phyloP scores from a whole-genome alignment of 805 yeast species.

The Kodamaea laetipori region DNA sequence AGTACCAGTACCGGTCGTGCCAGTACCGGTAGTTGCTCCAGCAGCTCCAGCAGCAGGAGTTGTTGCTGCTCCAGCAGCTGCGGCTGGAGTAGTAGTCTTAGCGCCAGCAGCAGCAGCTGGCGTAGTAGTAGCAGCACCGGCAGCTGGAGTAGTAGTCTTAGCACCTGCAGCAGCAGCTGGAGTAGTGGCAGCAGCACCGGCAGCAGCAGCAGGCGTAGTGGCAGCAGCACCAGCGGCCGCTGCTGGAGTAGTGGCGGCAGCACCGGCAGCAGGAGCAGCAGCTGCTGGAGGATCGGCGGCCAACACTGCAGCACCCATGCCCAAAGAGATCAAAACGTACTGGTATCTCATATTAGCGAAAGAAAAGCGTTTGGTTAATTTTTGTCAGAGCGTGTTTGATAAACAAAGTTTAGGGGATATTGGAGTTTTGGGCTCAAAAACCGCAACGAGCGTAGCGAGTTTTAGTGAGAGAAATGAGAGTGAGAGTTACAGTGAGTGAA shows the following conservation, averaged over 20 bases:
- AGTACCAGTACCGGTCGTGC: slow-evolving; percentile 9
- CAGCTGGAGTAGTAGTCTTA: slow-evolving; percentile 21
- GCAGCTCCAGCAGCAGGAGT: slow-evolving; percentile 14
- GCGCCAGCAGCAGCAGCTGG: slow-evolving; percentile 20
- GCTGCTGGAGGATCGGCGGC: slow-evolving; percentile 16
- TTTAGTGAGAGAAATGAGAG: no score
- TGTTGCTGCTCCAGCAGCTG: slow-evolving; percentile 17
- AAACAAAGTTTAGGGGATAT: slow-evolving; percentile 2
- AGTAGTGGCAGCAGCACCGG: slow-evolving; percentile 22
- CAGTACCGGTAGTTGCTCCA: slow-evolving; percentile 10
- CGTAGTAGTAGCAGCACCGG: slow-evolving; percentile 21
- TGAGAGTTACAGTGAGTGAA: no score
- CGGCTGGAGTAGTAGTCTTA: slow-evolving; percentile 17
- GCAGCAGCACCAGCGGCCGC: slow-evolving; percentile 11
- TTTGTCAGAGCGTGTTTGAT: background rate
- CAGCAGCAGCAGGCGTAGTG: slow-evolving; percentile 16
- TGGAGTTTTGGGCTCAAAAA: slow-evolving; percentile 2
- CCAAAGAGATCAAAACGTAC: slow-evolving; percentile 13
- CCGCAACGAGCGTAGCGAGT: no score
- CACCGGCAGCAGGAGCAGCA: slow-evolving; percentile 18
- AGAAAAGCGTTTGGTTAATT: background rate
- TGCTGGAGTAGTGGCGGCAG: slow-evolving; percentile 12
- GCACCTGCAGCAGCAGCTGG: slow-evolving; percentile 21
- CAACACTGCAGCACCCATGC: slow-evolving; percentile 17
- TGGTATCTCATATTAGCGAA: slow-evolving; percentile 7